Base-by-base conservation (phyloP, 192 early-diverging fungal genomes). In the Bifiguratus adelaidae region DNA sequence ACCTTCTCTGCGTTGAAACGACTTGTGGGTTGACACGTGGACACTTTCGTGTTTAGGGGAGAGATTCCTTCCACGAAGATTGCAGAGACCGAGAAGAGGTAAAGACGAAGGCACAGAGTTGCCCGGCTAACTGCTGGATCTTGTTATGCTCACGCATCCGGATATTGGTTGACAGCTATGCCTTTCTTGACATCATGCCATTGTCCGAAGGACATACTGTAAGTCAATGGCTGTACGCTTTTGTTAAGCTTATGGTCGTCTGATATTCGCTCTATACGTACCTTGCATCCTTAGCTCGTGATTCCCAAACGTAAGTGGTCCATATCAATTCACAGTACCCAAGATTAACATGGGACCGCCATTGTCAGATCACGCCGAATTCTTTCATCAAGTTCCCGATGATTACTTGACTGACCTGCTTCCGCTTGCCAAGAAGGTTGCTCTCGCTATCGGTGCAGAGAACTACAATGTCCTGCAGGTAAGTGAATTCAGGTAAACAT, bases 391-490 rank as follows among this genome's bases (percentile, higher is more conserved):
- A 69, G 57, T 97, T 18, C 82, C 88, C 29, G 91, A 95, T 45
- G 83, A 83, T 53, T 70, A 65, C 41, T 63, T 97, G 51, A 76
- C 75, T 7, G 94, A 95, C 50, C 30, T 91, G 9, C 68, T 95
- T 48, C 90, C 89, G 13, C 68, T 85, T 6, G 90, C 91, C 44
- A 92, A 91, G 68, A 90, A 88, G 68, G 76, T 97, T 29, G 91
- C 88, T 11, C 32, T 70, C 19, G 94, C 88, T 4, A 58, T 81
- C 13, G 75, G 76, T 25, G 60, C 69, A 12, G 68, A 78, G 9
- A 76, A 89, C 56, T 97, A 97, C 78, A 97, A 97, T 69, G 67
- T 97, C 47, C 63, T 97, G 36, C 94, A 96, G 68, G 75, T 74
- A 56, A 34, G 19, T 34, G 6, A 48, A 20, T 6, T 61, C 24